phyloP scores from a whole-genome alignment of 2,329 filamentous ascomycete species.

The Didymella keratinophila region DNA sequence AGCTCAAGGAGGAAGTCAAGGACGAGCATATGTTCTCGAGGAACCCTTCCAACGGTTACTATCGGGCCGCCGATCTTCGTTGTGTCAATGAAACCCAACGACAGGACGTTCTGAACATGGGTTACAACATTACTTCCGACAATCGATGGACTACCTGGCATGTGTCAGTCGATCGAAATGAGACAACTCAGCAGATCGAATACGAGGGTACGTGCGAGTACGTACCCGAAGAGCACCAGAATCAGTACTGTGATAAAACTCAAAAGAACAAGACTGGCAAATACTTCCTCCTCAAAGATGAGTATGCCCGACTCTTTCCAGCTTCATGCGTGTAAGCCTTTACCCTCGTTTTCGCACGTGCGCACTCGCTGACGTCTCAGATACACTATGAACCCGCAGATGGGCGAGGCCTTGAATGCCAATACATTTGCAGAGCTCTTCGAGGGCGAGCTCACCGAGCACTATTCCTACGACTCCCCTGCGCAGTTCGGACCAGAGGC shows the following conservation, averaged over 20 bases:
- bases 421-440: background rate
- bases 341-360: no score
- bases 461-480: background rate
- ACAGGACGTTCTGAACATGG: background rate
- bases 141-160: background rate
- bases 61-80: constrained; percentile 8
- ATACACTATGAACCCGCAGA: background rate
- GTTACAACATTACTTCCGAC: background rate
- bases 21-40: constrained; percentile 5
- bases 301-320: background rate
- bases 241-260: constrained; percentile 1
- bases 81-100: background rate
- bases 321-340: background rate
- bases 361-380: background rate
- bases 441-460: background rate
- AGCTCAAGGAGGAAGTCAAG: constrained; percentile 1
- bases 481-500: constrained; percentile 2
- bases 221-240: background rate
- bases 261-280: background rate
- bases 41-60: constrained; percentile 2
- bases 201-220: background rate
- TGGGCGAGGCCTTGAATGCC: background rate
- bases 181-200: background rate
- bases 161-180: background rate
- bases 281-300: background rate